phyloP scores from a whole-genome alignment of 306 rosid genomes.

The Trifolium fragiferum region DNA sequence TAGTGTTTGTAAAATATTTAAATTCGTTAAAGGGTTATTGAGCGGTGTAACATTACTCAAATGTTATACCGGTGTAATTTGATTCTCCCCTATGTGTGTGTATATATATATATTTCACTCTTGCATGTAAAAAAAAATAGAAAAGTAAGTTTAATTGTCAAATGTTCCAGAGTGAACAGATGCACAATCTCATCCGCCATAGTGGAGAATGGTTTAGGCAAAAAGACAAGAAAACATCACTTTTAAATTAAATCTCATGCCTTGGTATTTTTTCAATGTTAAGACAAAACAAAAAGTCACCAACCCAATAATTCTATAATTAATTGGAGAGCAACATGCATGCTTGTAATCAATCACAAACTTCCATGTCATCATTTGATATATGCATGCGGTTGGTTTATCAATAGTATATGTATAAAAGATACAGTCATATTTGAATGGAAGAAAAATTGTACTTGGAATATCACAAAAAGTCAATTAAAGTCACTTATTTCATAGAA shows the following conservation, averaged over 20 bases:
- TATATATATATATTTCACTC: too few species aligned
- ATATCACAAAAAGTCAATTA: conserved; percentile 53
- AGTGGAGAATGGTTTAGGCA: conserved; percentile 17
- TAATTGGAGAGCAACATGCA: neutral
- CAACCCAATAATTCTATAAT: neutral
- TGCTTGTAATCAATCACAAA: neutral
- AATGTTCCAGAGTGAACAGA: too few species aligned
- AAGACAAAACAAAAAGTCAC: neutral
- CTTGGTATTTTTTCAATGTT: neutral
- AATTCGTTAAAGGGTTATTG: too few species aligned
- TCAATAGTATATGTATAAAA: neutral
- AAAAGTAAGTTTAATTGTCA: too few species aligned
- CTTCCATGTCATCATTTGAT: neutral
- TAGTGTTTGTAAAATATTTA: too few species aligned
- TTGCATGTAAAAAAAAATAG: too few species aligned
- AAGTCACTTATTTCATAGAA: conserved; percentile 41
- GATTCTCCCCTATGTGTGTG: too few species aligned
- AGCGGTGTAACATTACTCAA: too few species aligned
- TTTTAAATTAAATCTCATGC: neutral
- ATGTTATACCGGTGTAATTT: too few species aligned
- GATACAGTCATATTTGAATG: conserved; percentile 20
- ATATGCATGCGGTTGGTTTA: conserved; percentile 11
- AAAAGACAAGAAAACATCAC: neutral
- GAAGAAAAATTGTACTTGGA: conserved; percentile 35
- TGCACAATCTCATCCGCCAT: too few species aligned